These are phyloP conservation scores for Pythium myriotylum DNA, from an alignment of 352 stramenopile genomes.

Conservation along the genomic window DNA sequence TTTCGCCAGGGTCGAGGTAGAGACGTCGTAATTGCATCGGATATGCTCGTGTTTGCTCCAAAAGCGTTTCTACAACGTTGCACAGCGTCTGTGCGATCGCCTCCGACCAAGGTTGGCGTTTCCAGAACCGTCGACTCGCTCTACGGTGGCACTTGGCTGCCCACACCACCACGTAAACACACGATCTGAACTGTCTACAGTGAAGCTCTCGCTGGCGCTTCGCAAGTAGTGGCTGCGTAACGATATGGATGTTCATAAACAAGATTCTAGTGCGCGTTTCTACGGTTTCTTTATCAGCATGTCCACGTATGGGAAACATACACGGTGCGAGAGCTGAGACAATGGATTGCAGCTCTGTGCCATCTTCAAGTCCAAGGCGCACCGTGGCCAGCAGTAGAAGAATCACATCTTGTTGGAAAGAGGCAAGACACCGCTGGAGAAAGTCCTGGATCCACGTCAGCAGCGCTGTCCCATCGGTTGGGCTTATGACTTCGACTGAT, in stretches of 20 bases:
- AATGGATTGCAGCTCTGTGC: slow-evolving; percentile 1
- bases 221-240: neutral
- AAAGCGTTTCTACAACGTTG: slow-evolving; percentile 9
- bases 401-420: slow-evolving; percentile 5
- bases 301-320: neutral
- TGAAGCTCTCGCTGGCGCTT: neutral
- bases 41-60: slow-evolving; percentile 17
- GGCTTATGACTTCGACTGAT: neutral
- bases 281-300: neutral
- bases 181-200: neutral
- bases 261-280: neutral
- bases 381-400: slow-evolving; percentile 15
- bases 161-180: slow-evolving; percentile 2
- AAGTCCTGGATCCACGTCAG: neutral
- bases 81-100: neutral
- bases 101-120: neutral
- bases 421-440: neutral
- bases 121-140: neutral
- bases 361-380: slow-evolving; percentile 17
- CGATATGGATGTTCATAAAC: neutral
- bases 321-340: neutral
- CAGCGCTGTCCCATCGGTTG: no score
- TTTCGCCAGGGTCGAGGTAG: slow-evolving; percentile 14
- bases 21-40: slow-evolving; percentile 7
- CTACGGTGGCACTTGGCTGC: neutral